A percentile compares a stretch with the other conserved stretches of the same genome.
Evolutionary conservation across 305 asterid genomes (phyloP).

Genomic region (Fraxinus angustifolia): DNA sequence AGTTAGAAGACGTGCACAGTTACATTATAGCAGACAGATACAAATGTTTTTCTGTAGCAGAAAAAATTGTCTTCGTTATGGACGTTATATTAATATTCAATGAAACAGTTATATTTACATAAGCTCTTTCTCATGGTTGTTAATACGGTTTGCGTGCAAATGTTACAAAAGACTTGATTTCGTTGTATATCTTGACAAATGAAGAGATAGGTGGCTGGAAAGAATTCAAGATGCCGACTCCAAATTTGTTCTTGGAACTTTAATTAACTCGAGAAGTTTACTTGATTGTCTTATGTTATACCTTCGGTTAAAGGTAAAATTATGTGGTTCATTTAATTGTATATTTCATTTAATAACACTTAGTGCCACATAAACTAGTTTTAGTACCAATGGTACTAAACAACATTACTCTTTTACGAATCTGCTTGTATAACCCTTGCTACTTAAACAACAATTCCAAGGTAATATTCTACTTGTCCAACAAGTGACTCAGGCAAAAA

Average conservation of each 20-base stretch:
- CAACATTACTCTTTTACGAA: too few species aligned
- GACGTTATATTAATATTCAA: neutral
- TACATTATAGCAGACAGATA: neutral
- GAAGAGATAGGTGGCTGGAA: neutral
- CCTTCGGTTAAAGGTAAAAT: too few species aligned
- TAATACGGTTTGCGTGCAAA: neutral
- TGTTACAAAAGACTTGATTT: neutral
- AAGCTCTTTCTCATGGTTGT: neutral
- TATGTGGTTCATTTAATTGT: neutral
- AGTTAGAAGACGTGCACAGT: neutral
- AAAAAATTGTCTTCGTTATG: neutral
- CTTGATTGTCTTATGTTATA: neutral
- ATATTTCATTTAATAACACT: too few species aligned
- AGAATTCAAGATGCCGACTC: neutral
- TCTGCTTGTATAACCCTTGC: neutral
- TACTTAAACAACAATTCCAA: neutral
- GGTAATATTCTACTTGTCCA: neutral
- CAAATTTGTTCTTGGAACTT: neutral
- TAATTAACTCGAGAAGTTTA: neutral
- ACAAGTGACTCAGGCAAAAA: too few species aligned
- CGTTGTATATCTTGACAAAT: neutral
- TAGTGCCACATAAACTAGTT: too few species aligned
- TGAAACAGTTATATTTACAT: neutral
- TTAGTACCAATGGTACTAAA: neutral
- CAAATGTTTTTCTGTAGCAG: neutral